Percentiles rank a stretch among this genome's conserved stretches.
Evolutionary conservation across 140 eudicot species (phyloP).

Genomic region (Oenanthe javanica): DNA sequence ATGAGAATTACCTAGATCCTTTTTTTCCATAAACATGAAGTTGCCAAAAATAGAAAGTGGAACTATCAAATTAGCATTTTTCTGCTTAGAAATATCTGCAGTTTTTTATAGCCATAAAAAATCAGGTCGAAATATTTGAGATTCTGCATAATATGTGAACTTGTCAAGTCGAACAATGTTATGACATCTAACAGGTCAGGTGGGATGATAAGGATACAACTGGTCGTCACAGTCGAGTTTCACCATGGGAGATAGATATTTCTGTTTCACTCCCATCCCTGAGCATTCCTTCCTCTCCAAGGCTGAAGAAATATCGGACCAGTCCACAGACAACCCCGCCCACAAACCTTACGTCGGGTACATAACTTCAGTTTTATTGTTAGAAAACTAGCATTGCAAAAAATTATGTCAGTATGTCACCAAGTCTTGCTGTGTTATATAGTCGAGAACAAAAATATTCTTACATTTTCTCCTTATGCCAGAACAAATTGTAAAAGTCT

Average conservation of each 20-base stretch:
- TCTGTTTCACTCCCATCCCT: slow-evolving; percentile 52
- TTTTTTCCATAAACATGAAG: not conserved
- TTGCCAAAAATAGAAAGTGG: not conserved
- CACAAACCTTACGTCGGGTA: slow-evolving; percentile 43
- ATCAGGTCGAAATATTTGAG: not conserved
- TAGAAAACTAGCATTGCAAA: not conserved
- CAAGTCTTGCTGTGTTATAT: not conserved
- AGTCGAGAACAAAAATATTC: not conserved
- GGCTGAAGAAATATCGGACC: slow-evolving; percentile 69
- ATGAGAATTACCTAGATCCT: not conserved
- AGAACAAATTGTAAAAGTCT: not conserved
- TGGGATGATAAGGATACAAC: slow-evolving; percentile 78
- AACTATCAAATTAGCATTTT: not conserved
- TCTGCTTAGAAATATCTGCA: not conserved
- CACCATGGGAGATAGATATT: slow-evolving; percentile 89
- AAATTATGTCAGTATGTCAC: not conserved
- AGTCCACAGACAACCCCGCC: slow-evolving; percentile 51
- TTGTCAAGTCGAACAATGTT: not conserved
- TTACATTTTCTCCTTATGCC: not conserved
- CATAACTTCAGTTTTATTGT: not conserved
- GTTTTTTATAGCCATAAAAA: not conserved
- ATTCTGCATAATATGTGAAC: not conserved
- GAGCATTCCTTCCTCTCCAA: slow-evolving; percentile 65
- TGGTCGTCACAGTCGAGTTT: slow-evolving; percentile 65
- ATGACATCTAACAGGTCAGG: slow-evolving; percentile 49